Evolutionary conservation across 768 basidiomycete genomes (phyloP), one percentile per base, ranked within the genome.

Genomic region (Leccinum broughii): DNA sequence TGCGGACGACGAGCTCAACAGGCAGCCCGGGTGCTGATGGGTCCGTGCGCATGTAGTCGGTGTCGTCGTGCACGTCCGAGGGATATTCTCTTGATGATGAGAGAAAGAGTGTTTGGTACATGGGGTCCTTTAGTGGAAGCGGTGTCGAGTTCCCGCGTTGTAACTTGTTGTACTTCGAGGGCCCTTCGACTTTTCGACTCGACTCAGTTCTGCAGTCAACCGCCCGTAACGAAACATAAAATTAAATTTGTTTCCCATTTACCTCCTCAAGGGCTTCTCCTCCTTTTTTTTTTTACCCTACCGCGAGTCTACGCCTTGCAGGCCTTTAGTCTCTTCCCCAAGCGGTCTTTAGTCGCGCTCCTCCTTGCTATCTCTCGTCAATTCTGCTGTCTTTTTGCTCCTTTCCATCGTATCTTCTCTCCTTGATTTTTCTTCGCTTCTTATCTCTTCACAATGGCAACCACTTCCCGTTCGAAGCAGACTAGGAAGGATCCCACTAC

Each of bases 401-500:
- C 65, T 65, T 65, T 60, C 20, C 20, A 62, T 68, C 67, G 57
- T 54, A 58, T 67, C 63, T 61, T 66, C 61, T 69, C 59, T 73
- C 71, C 44, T 73, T 74, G 66, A 67, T 69, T 73, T 68, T 62
- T 67, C 66, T 62, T 58, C 50, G 62, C 62, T 58, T 61, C 62
- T 56, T 58, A 51, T 58, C 48, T 67, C 63, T 64, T 64, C 60
- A 56, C 66, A 63, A 90, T 90, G 88, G 84, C 87, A 68, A 80
- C 86, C 58, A 73, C 84, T 68, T 77, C 85, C 68, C 81, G 89
- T 74, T 71, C 82, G 64, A 91, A 89, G 77, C 80, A 81, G 56
- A 68, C 80, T 61, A 83, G 84, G 76, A 90, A 86, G 73, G 88
- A 89, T 65, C 75, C 82, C 57, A 56, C 72, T 63, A 64, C 77